phyloP scores from a whole-genome alignment of 495 filamentous ascomycete species.

The Penicillium coprophilum region DNA sequence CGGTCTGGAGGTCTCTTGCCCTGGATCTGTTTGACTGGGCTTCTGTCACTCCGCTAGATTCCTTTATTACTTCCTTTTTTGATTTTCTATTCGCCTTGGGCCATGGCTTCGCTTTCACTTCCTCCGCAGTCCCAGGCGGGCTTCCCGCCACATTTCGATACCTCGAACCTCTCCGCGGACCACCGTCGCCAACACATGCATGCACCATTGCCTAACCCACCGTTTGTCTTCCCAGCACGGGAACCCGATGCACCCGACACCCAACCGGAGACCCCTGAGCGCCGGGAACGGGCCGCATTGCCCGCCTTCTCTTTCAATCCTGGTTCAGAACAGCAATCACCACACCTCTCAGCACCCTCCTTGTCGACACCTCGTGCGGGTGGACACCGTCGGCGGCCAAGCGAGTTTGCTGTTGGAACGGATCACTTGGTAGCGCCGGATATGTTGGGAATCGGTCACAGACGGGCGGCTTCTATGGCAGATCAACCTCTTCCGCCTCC shows the following conservation, averaged over 20 bases:
- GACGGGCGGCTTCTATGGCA: slow-evolving; percentile 50
- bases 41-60: slow-evolving; percentile 15
- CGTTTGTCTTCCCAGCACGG: slow-evolving; percentile 66
- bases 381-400: slow-evolving; percentile 70
- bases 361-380: slow-evolving; percentile 37
- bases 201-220: slow-evolving; percentile 64
- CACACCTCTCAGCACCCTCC: slow-evolving; percentile 34
- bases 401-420: slow-evolving; percentile 78
- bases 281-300: slow-evolving; percentile 43
- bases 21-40: slow-evolving; percentile 34
- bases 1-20: slow-evolving; percentile 46
- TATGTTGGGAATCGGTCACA: slow-evolving; percentile 62
- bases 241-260: slow-evolving; percentile 26
- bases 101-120: slow-evolving; percentile 47
- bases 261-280: slow-evolving; percentile 15
- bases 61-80: slow-evolving; percentile 10
- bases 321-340: slow-evolving; percentile 31
- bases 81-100: slow-evolving; percentile 20
- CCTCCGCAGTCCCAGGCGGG: slow-evolving; percentile 37
- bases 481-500: slow-evolving; percentile 47
- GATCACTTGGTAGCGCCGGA: slow-evolving; percentile 61
- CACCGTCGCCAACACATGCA: slow-evolving; percentile 37
- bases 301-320: slow-evolving; percentile 69
- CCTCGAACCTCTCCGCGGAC: slow-evolving; percentile 19
- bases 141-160: slow-evolving; percentile 36